Evolutionary conservation across 2,329 filamentous ascomycete genomes (phyloP), one percentile per base, ranked within the genome.

Genomic region (Verticillium nonalfalfae): DNA sequence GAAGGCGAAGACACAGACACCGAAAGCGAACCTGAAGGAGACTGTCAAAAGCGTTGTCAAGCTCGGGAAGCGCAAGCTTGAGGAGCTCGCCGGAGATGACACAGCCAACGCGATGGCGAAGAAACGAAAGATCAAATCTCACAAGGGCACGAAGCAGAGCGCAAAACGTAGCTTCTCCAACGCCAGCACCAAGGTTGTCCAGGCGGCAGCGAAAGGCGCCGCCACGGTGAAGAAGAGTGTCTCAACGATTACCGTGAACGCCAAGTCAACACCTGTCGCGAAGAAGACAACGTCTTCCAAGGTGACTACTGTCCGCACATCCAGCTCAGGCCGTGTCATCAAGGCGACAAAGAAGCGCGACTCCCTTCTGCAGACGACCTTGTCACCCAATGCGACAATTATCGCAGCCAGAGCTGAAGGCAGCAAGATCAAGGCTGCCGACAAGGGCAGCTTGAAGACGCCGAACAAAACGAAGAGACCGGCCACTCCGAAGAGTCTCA

Each of bases 61-160:
- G 68, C 76, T 77, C 4, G 77, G 79, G 57, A 87, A 87, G 74
- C 76, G 84, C 63, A 87, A 86, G 74, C 70, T 85, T 2, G 79
- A 81, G 70, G 82, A 85, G 57, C 69, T 83, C 7, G 71, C 83
- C 4, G 80, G 76, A 0, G 77, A 78, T 4, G 79, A 70, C 13
- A 74, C 59, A 63, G 68, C 9, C 26, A 52, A 56, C 18, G 67
- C 64, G 60, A 66, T 68, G 36, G 65, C 70, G 21, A 81, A 78
- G 71, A 83, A 80, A 69, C 75, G 75, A 34, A 85, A 84, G 73
- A 78, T 81, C 36, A 75, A 75, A 65, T 67, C 71, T 40, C 74
- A 75, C 62, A 40, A 58, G 45, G 61, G 60, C 31, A 54, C 62
- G 5, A 58, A 59, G n/a, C 62, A 70, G 3, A 69, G 69, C 15